These are phyloP conservation scores for Manihot esculenta DNA, from an alignment of 441 rosid genomes.

Conservation along the genomic window DNA sequence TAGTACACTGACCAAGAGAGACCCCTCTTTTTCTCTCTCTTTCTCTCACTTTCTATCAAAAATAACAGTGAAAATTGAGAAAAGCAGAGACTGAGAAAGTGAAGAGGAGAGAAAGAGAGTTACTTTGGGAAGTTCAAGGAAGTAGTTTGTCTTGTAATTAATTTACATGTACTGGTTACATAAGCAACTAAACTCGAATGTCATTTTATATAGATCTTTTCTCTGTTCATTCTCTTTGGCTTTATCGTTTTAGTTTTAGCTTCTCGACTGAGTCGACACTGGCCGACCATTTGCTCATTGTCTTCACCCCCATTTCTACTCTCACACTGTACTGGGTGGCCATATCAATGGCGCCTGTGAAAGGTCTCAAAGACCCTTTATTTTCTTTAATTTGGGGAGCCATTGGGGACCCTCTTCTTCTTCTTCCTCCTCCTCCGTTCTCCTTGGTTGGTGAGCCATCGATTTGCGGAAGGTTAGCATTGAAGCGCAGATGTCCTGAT, in stretches of 20 bases:
- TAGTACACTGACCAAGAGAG: slow-evolving; percentile 11
- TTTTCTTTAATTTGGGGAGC: neutral
- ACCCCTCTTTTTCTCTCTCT: neutral
- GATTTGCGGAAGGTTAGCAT: too few species aligned
- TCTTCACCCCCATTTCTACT: too few species aligned
- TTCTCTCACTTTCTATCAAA: neutral
- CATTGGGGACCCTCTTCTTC: neutral
- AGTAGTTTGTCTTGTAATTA: neutral
- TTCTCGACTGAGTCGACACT: neutral
- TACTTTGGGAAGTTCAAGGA: neutral
- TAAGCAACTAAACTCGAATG: slow-evolving; percentile 12
- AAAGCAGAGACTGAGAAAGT: neutral
- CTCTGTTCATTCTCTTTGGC: neutral
- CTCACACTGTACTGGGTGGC: neutral
- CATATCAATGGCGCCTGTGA: neutral
- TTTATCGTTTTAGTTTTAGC: neutral
- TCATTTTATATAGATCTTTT: neutral
- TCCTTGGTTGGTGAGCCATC: neutral
- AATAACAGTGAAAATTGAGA: neutral
- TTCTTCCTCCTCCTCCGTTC: too few species aligned
- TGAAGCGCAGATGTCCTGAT: neutral
- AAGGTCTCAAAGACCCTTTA: slow-evolving; percentile 13
- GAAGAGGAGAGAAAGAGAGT: neutral
- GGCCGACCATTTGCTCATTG: neutral
- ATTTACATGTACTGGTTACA: neutral